phyloP scores from a whole-genome alignment of 2,329 filamentous ascomycete species.

The Zasmidium cellare region DNA sequence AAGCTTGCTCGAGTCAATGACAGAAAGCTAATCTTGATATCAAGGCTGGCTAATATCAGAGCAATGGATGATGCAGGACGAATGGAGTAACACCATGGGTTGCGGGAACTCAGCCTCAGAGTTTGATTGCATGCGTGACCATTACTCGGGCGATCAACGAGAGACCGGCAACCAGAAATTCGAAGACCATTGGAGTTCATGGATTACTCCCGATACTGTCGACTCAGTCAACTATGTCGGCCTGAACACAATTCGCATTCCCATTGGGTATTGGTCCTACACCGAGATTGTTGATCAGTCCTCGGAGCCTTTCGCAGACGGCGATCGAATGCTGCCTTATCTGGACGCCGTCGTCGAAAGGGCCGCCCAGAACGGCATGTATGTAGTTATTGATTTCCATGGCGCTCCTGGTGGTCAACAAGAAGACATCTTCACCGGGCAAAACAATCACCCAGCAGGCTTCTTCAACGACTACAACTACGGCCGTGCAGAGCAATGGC shows the following conservation, averaged over 20 bases:
- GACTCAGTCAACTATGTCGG: constrained; percentile 11
- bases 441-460: constrained; percentile 9
- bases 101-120: constrained; percentile 8
- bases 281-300: constrained; percentile 5
- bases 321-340: constrained; percentile 3
- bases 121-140: constrained; percentile 13
- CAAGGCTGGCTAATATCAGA: too few species aligned
- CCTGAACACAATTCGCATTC: constrained; percentile 14
- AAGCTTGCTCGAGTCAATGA: too few species aligned
- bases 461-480: constrained; percentile 14
- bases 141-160: constrained; percentile 9
- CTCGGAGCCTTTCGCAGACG: constrained; percentile 7
- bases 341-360: constrained; percentile 10
- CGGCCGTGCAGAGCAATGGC: constrained; percentile 11
- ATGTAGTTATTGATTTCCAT: constrained; percentile 14
- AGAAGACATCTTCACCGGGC: constrained; percentile 8
- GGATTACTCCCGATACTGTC: constrained; percentile 9
- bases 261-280: constrained; percentile 13
- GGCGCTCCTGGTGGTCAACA: constrained; percentile 10
- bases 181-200: constrained; percentile 11
- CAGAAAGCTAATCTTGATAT: too few species aligned
- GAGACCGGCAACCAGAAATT: constrained; percentile 5
- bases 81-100: constrained; percentile 8
- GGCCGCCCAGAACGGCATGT: constrained; percentile 10
- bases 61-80: neutral